Percentiles rank a stretch among this genome's conserved stretches.
These are phyloP conservation scores for Asterophora parasitica DNA, from an alignment of 768 basidiomycete species.

Conservation along the genomic window DNA sequence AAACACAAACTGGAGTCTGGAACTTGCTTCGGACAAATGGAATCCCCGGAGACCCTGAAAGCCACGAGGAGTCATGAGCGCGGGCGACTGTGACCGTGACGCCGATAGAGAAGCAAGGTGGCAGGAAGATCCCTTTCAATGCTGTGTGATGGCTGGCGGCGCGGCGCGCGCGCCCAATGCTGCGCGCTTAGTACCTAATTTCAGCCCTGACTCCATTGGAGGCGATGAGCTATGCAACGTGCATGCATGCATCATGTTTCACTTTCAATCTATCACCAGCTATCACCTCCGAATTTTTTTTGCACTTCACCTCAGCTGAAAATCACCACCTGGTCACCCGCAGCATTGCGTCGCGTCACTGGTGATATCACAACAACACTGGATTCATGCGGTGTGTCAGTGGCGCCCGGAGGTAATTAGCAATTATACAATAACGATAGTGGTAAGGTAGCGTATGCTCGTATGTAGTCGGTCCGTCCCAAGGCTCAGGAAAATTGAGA, in stretches of 20 bases:
- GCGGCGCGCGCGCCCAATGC: too few species aligned
- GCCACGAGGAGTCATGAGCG: background rate
- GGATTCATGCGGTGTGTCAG: background rate
- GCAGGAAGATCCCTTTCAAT: background rate
- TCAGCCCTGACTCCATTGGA: too few species aligned
- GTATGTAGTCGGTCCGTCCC: background rate
- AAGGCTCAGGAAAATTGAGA: background rate
- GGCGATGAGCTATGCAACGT: too few species aligned
- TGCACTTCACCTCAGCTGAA: too few species aligned
- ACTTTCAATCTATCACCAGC: too few species aligned
- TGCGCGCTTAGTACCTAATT: too few species aligned
- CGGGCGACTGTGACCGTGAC: background rate
- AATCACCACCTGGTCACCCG: too few species aligned
- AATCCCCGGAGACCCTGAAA: constrained; percentile 1
- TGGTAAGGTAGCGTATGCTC: constrained; percentile 1
- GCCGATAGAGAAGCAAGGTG: too few species aligned
- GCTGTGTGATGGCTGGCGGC: too few species aligned
- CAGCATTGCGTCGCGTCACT: background rate
- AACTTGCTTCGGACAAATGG: background rate
- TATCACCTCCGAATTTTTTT: too few species aligned
- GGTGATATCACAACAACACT: background rate
- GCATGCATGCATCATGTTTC: too few species aligned
- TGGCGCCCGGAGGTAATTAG: background rate
- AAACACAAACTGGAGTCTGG: too few species aligned
- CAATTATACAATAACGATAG: constrained; percentile 7